A percentile compares a stretch with the other conserved stretches of the same genome.
Evolutionary conservation across 2,329 filamentous ascomycete genomes (phyloP).

Genomic region (Epichloe uncinata): DNA sequence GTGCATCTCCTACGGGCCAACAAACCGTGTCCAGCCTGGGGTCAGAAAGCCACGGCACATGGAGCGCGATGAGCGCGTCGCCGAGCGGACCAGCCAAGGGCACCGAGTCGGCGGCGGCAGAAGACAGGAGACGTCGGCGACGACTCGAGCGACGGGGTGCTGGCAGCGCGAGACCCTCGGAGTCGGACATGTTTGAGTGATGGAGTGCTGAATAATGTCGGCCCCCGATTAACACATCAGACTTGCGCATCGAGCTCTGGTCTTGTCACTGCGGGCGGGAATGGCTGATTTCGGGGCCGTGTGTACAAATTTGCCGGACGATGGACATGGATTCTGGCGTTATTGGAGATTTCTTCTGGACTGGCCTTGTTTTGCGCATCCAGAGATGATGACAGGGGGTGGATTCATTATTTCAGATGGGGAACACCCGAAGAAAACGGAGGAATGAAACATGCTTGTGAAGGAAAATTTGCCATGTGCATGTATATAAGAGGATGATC

Average conservation of each 20-base stretch:
- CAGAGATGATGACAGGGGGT: too few species aligned
- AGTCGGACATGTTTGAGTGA: constrained; percentile 26
- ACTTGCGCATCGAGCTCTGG: too few species aligned
- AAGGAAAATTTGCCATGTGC: too few species aligned
- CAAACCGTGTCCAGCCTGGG: constrained; percentile 34
- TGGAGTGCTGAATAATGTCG: not conserved
- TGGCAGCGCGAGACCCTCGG: constrained; percentile 21
- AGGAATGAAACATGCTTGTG: too few species aligned
- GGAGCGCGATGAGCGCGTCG: constrained; percentile 38
- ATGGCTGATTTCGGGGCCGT: too few species aligned
- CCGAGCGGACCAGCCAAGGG: constrained; percentile 26
- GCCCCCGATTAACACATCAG: not conserved
- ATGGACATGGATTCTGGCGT: not conserved
- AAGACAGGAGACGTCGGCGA: constrained; percentile 41
- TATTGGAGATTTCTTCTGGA: not conserved
- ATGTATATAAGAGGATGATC: too few species aligned
- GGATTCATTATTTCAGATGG: too few species aligned
- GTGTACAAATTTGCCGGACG: not conserved
- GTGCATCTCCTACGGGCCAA: constrained; percentile 23
- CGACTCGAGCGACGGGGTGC: constrained; percentile 38
- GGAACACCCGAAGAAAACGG: too few species aligned
- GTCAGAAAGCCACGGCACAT: constrained; percentile 39
- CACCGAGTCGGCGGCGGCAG: constrained; percentile 24
- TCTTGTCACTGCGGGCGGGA: not conserved
- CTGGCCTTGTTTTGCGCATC: not conserved